Conservation (phyloP, 1,284 basidiomycete genomes). For the Naganishia sp. region DNA sequence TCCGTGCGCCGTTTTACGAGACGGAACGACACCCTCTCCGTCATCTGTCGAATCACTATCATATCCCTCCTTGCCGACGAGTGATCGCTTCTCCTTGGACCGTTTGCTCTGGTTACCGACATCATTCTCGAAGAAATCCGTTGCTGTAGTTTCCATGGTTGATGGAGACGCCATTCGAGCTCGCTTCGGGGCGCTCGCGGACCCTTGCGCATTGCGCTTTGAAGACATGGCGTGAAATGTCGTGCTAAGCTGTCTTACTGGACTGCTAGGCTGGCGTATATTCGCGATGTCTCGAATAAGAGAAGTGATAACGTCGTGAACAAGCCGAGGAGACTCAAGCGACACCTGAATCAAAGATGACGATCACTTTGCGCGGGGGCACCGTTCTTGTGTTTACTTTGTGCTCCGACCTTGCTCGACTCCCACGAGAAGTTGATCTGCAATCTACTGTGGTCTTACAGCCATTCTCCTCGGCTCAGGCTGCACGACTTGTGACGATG, state of each 20-base stretch:
- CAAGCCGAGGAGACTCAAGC: not conserved
- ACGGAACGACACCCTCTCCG: conserved; percentile 73
- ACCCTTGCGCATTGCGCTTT: conserved; percentile 19
- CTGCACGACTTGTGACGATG: not conserved
- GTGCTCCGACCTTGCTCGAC: not conserved
- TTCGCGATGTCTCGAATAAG: not conserved
- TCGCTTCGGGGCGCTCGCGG: conserved; percentile 61
- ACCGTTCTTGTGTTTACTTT: conserved; percentile 25
- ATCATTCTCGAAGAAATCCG: conserved; percentile 48
- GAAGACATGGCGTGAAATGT: conserved; percentile 6
- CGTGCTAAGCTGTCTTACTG: not conserved
- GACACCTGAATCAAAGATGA: conserved; percentile 4
- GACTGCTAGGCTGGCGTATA: not conserved
- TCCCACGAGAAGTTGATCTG: not conserved
- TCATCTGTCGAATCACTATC: conserved; percentile 92
- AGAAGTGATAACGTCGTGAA: not conserved
- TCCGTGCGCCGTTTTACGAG: conserved; percentile 64
- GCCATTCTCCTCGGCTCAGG: not conserved
- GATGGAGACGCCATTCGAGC: conserved; percentile 63
- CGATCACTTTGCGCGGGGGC: conserved; percentile 8
- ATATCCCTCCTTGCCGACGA: conserved; percentile 80
- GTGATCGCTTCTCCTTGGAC: conserved; percentile 68
- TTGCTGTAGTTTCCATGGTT: conserved; percentile 16
- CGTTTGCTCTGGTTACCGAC: conserved; percentile 43
- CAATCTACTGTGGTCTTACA: not conserved